Conservation (phyloP, 192 early-diverging fungal species). For the Chytriomyces confervae region DNA sequence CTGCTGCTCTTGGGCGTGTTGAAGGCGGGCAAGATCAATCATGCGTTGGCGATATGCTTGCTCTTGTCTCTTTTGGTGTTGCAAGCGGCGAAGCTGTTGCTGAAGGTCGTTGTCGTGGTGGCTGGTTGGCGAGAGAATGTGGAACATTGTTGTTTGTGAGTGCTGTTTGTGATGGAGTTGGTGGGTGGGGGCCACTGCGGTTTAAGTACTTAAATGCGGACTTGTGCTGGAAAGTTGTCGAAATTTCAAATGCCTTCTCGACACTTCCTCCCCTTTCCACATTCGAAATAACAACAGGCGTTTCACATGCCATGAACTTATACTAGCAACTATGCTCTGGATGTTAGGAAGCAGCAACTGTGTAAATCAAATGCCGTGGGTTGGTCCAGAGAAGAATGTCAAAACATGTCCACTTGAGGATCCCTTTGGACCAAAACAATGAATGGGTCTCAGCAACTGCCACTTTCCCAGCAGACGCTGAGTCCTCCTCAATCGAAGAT, state of each 20-base stretch:
- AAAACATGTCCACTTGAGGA: neutral
- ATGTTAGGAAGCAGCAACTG: too few species aligned
- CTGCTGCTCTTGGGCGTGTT: neutral
- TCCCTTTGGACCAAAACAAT: neutral
- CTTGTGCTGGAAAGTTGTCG: too few species aligned
- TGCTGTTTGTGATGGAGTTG: neutral
- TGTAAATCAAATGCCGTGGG: too few species aligned
- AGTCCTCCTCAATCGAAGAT: neutral
- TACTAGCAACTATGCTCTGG: too few species aligned
- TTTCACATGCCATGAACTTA: too few species aligned
- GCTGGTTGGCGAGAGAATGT: neutral
- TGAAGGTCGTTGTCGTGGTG: neutral
- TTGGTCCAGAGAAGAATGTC: neutral
- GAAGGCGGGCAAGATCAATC: neutral
- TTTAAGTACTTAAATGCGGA: too few species aligned
- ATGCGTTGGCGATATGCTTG: neutral
- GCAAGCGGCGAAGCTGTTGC: neutral
- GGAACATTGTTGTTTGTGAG: neutral
- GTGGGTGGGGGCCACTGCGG: neutral
- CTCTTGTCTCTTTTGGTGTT: neutral
- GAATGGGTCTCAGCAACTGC: conserved; percentile 11
- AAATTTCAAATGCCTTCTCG: too few species aligned
- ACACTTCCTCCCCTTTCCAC: too few species aligned
- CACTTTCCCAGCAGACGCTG: neutral
- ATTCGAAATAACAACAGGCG: too few species aligned